Base-by-base conservation (phyloP, 768 basidiomycete species). In the Leccinum pellstonianum region DNA sequence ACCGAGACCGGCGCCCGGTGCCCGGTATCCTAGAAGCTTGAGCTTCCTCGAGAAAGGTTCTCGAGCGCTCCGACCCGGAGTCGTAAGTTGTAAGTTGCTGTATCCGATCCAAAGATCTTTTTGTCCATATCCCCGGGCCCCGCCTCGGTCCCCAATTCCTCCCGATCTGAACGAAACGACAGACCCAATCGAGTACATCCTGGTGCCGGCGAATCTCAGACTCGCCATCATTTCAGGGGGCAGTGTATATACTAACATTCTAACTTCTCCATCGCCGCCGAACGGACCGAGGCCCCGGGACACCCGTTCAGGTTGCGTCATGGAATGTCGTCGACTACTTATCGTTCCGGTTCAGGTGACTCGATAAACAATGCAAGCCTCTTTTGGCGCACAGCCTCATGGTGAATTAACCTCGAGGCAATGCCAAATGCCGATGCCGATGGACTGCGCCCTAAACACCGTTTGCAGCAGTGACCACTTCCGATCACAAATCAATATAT, bases 371-470 rank as follows among this genome's bases (percentile, higher is more conserved):
- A 19, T 19, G 9, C n/a, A 43, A 43, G n/a, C 43, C 43, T 43
- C 43, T 43, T 19, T 43, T 19, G 43, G 43, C n/a, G 43, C n/a
- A 43, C 43, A 43, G 43, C 55, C 66, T 68, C 67, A 49, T 50
- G 67, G 46, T 31, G 10, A 43, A 8, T 9, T 43, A 3, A 4
- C 67, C 60, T 68, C 58, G 49, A 66, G 66, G 64, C 38, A 12
- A 7, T 14, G 37, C 41, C 33, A 33, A 35, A 2, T 14, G 12
- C 21, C 54, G 35, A 52, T 31, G n/a, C 31, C 37, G 21, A 43
- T 19, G 41, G 4, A 5, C 35, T 9, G n/a, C 41, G 41, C 41
- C 41, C 9, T 38, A 3, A 17, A 3, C 5, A 19, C 19, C 43
- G 9, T 43, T 43, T 19, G 43, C n/a, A 19, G 41, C 17, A 43